Evolutionary conservation across 164 flowering plant genomes (phyloP), one percentile per base, ranked within the genome.

Genomic region (Saururus chinensis): DNA sequence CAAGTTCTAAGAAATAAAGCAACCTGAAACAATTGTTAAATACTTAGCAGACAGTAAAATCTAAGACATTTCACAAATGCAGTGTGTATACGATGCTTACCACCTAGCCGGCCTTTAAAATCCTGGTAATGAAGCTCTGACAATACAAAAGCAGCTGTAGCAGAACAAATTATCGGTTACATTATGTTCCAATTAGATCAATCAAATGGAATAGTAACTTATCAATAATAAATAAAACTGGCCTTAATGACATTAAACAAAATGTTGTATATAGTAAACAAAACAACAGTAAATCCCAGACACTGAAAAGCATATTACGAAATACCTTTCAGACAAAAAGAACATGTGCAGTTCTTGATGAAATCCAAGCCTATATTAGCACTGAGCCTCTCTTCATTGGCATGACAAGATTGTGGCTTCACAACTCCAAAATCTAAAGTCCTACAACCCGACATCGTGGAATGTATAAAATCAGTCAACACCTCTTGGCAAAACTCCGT

Each of bases 41-140:
- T 25, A 30, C 19, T 35, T 20, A 53, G 20, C 13, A 10, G 20
- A 11, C 4, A 12, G 6, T 0, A 0, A 1, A 57, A 57, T 25
- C 37, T 12, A 57, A 37, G 8, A 37, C 26, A 10, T n/a, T 53
- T 55, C 53, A 42, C 40, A 57, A 20, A 17, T 35, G 51, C 52
- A 42, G 12, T 10, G 25, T 65, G 4, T 35, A 7, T 51, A 45
- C 5, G 8, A 1, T 58, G n/a, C 82, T 74, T 71, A 89, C 96
- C 87, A 66, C 84, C 48, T 26, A 86, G 53, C 56, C 89, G 83
- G 60, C 87, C 95, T 71, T 80, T 89, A 66, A 81, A 69, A 65
- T 92, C 98, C 69, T 87, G 92, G 74, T 80, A 88, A 64, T 89
- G 84, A 51, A 89, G 87, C 75, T 92, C 95, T 21, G 92, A 77